A percentile compares a stretch with the other conserved stretches of the same genome.
Evolutionary conservation across 148 eudicot species (phyloP).

Genomic region (Rhododendron ovatum): DNA sequence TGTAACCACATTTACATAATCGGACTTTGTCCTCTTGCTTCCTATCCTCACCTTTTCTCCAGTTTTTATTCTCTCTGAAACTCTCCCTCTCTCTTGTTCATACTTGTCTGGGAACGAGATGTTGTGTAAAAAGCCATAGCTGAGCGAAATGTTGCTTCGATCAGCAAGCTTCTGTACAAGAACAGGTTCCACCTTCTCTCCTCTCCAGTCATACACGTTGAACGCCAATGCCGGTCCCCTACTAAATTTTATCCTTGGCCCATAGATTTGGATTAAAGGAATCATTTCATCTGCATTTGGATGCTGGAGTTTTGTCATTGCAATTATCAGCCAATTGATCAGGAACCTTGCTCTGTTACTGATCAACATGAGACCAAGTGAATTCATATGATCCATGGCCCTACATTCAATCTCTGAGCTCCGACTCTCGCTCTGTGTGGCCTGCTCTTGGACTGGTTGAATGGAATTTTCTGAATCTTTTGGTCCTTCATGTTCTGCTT

Average conservation of each 20-base stretch:
- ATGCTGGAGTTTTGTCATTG: slow-evolving; percentile 71
- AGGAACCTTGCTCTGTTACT: slow-evolving; percentile 69
- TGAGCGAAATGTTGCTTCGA: slow-evolving; percentile 70
- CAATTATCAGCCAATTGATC: slow-evolving; percentile 84
- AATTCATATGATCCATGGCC: slow-evolving; percentile 78
- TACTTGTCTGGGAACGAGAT: slow-evolving; percentile 76
- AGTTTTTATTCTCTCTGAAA: slow-evolving; percentile 34
- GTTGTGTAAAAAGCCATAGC: slow-evolving; percentile 51
- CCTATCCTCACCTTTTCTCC: slow-evolving; percentile 36
- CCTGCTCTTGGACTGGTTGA: slow-evolving; percentile 1
- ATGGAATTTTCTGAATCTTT: slow-evolving; percentile 16
- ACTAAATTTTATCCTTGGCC: slow-evolving; percentile 80
- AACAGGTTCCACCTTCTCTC: slow-evolving; percentile 74
- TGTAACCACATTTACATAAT: slow-evolving; percentile 52
- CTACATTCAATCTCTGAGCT: slow-evolving; percentile 37
- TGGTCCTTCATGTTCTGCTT: slow-evolving; percentile 6
- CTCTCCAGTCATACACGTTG: slow-evolving; percentile 90
- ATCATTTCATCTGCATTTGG: slow-evolving; percentile 50
- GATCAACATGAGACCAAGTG: slow-evolving; percentile 56
- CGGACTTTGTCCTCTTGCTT: slow-evolving; percentile 25
- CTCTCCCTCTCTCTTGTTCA: slow-evolving; percentile 35
- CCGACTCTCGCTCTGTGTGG: slow-evolving; percentile 1
- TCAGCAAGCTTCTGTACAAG: slow-evolving; percentile 94
- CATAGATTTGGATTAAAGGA: slow-evolving; percentile 71
- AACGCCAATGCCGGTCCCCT: slow-evolving; percentile 88